A percentile compares a stretch with the other conserved stretches of the same genome.
Evolutionary conservation across 257 asterid species (phyloP).

Genomic region (Misopates orontium): DNA sequence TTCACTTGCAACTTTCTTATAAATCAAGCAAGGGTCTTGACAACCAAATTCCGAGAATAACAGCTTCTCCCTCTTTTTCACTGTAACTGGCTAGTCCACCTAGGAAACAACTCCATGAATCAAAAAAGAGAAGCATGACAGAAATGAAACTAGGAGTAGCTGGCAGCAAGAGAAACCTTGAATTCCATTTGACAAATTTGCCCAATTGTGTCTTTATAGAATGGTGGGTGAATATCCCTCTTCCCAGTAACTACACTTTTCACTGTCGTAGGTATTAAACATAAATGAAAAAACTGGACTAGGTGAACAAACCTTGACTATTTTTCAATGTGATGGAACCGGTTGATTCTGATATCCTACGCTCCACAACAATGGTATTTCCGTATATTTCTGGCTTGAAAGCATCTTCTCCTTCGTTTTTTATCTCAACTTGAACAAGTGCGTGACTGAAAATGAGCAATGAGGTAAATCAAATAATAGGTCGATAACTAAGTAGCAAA

Average conservation of each 20-base stretch:
- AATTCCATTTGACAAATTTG: background rate
- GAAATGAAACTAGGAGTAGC: no score
- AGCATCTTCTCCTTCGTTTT: constrained; percentile 92
- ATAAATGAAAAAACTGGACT: constrained; percentile 18
- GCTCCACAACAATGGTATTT: constrained; percentile 67
- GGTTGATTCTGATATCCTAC: constrained; percentile 69
- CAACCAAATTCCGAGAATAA: no score
- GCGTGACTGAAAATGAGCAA: constrained; percentile 57
- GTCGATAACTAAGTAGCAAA: background rate
- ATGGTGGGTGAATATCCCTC: constrained; percentile 13
- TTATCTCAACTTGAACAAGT: constrained; percentile 81
- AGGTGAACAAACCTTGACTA: constrained; percentile 57
- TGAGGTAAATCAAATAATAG: background rate
- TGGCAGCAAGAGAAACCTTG: no score
- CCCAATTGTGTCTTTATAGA: constrained; percentile 4
- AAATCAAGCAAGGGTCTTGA: no score
- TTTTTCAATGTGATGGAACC: constrained; percentile 62
- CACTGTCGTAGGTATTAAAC: no score
- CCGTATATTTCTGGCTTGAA: constrained; percentile 81
- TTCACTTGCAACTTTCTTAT: no score
- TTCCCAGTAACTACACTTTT: constrained; percentile 13
- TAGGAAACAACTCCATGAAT: constrained; percentile 5
- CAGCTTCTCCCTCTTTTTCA: no score
- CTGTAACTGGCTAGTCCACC: no score
- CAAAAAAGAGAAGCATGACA: background rate